Conservation (phyloP, 768 basidiomycete genomes). For the Crepidotus variabilis region DNA sequence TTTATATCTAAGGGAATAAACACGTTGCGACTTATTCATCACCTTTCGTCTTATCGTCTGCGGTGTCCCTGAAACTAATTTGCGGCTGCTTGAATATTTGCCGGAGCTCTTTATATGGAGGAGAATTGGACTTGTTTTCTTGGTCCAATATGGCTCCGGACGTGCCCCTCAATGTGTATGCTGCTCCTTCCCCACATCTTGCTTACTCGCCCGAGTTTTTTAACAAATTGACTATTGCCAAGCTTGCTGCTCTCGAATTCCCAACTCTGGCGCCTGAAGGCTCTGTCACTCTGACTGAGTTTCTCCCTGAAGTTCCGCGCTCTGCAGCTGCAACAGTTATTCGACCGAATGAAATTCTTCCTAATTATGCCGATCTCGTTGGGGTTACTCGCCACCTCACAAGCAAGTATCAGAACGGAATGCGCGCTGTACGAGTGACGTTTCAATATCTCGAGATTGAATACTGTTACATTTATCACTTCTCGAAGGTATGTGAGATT, state of each 20-base stretch:
- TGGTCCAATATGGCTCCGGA: not conserved
- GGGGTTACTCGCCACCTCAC: not conserved
- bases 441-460: not conserved
- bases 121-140: too few relatives aligned
- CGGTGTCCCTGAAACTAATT: too few relatives aligned
- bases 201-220: slow-evolving; percentile 2
- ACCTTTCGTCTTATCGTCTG: too few relatives aligned
- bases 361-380: not conserved
- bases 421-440: not conserved
- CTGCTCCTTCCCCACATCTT: not conserved
- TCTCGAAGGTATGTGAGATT: not conserved
- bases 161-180: not conserved
- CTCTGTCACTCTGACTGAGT: not conserved
- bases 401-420: not conserved
- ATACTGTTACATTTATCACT: not conserved
- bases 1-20: too few relatives aligned
- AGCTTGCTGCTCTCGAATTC: not conserved
- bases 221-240: slow-evolving; percentile 1
- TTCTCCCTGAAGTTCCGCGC: not conserved
- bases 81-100: too few relatives aligned
- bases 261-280: slow-evolving; percentile 1
- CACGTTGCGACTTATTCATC: too few relatives aligned
- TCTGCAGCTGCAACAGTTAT: slow-evolving; percentile 5
- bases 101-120: too few relatives aligned
- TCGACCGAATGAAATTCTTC: slow-evolving; percentile 1